Evolutionary conservation across 225 moss, liverwort and hornwort genomes (phyloP).

Genomic region (Thuidium tamariscinum): DNA sequence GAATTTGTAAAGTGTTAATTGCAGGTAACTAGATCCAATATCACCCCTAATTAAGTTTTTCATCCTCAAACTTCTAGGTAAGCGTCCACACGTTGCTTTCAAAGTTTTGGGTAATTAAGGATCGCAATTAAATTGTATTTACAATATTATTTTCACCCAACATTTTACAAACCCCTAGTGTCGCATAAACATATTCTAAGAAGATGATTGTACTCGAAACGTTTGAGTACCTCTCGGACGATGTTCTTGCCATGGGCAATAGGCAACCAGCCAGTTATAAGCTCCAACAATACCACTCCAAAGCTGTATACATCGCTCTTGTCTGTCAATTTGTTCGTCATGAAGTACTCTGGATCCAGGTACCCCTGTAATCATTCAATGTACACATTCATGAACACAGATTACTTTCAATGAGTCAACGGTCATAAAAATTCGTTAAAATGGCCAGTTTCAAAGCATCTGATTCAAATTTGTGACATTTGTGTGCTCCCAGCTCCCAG

Average conservation of each 20-base stretch:
- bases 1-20: background rate
- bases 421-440: background rate
- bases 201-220: background rate
- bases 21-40: no score
- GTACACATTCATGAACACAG: background rate
- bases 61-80: background rate
- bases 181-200: background rate
- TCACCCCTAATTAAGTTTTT: background rate
- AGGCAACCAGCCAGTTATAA: conserved; percentile 60
- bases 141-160: background rate
- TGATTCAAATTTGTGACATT: background rate
- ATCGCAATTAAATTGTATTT: background rate
- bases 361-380: conserved; percentile 31
- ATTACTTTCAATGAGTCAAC: background rate
- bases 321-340: conserved; percentile 88
- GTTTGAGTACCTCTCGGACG: conserved; percentile 42
- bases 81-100: background rate
- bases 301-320: conserved; percentile 93
- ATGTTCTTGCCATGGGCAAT: conserved; percentile 68
- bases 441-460: background rate
- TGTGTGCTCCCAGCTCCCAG: background rate
- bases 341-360: conserved; percentile 84
- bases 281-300: conserved; percentile 80
- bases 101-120: background rate
- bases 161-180: background rate